phyloP scores from a whole-genome alignment of 2,329 filamentous ascomycete species.

The Fusarium sp. region DNA sequence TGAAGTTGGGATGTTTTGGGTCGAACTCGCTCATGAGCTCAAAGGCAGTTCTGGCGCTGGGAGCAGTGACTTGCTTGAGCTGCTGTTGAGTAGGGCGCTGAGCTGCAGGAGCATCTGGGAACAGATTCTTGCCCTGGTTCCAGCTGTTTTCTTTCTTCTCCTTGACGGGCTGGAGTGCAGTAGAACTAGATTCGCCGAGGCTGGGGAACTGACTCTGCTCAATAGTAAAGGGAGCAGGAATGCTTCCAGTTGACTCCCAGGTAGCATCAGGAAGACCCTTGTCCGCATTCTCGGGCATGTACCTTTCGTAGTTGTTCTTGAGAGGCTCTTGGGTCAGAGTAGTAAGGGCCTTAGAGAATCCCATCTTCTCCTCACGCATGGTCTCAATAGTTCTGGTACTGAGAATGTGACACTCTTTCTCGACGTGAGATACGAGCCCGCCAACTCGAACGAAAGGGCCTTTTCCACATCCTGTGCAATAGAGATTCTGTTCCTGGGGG shows the following conservation, averaged over 20 bases:
- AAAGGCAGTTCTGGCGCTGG: constrained; percentile 11
- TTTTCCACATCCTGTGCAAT: constrained; percentile 57
- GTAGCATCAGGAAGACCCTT: not conserved
- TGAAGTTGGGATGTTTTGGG: constrained; percentile 58
- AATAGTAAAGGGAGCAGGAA: constrained; percentile 4
- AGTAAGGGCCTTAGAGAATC: constrained; percentile 47
- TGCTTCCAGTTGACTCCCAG: not conserved
- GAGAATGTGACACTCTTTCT: constrained; percentile 53
- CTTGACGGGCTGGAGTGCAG: not conserved
- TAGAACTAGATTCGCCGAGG: constrained; percentile 6
- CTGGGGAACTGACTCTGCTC: constrained; percentile 28
- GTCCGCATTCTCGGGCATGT: constrained; percentile 32
- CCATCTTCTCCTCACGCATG: constrained; percentile 49
- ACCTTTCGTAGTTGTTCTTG: constrained; percentile 42
- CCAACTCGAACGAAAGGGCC: constrained; percentile 50
- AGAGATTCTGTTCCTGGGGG: constrained; percentile 51
- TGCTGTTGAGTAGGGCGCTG: constrained; percentile 32
- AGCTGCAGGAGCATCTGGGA: constrained; percentile 35
- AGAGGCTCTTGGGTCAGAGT: constrained; percentile 39
- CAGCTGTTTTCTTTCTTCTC: constrained; percentile 25
- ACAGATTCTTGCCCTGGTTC: constrained; percentile 33
- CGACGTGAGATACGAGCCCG: constrained; percentile 56
- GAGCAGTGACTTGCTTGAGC: constrained; percentile 16
- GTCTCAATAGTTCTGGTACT: constrained; percentile 44
- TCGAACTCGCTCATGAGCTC: constrained; percentile 49